Evolutionary conservation across 352 stramenopile genomes (phyloP).

Genomic region (Sclerospora graminicola): DNA sequence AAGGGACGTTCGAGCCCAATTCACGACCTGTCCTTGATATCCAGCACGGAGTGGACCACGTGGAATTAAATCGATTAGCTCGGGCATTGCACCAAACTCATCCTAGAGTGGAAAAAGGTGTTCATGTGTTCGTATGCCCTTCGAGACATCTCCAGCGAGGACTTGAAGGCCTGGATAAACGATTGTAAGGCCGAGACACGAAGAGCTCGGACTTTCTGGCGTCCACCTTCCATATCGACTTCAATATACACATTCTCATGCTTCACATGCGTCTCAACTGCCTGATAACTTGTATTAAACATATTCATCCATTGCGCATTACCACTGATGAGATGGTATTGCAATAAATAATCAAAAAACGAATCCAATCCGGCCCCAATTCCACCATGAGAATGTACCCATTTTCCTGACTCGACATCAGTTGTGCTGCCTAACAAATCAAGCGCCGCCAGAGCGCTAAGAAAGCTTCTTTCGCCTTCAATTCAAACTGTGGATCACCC

Average conservation of each 20-base stretch:
- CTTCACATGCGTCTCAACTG: conserved; percentile 73
- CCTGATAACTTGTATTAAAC: conserved; percentile 80
- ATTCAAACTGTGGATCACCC: conserved; percentile 45
- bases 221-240: conserved; percentile 80
- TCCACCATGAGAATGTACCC: conserved; percentile 63
- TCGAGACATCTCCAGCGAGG: conserved; percentile 86
- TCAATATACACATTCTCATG: conserved; percentile 72
- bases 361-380: conserved; percentile 93
- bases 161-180: conserved; percentile 97
- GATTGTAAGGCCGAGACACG: conserved; percentile 87
- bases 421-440: conserved; percentile 94
- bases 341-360: conserved; percentile 98
- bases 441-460: conserved; percentile 69
- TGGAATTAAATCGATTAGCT: conserved; percentile 84
- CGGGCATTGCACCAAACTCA: conserved; percentile 91
- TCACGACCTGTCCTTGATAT: conserved; percentile 40
- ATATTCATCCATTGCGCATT: conserved; percentile 88
- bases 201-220: conserved; percentile 37
- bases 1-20: conserved; percentile 80
- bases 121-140: conserved; percentile 87
- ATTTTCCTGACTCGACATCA: conserved; percentile 83
- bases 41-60: conserved; percentile 17
- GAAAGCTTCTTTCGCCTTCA: conserved; percentile 46
- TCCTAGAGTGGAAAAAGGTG: conserved; percentile 92
- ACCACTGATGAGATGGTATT: conserved; percentile 94